A percentile compares a stretch with the other conserved stretches of the same genome.
These are phyloP conservation scores for Conoideocrella luteorostrata DNA, from an alignment of 2,329 filamentous ascomycete genomes.

Conservation along the genomic window DNA sequence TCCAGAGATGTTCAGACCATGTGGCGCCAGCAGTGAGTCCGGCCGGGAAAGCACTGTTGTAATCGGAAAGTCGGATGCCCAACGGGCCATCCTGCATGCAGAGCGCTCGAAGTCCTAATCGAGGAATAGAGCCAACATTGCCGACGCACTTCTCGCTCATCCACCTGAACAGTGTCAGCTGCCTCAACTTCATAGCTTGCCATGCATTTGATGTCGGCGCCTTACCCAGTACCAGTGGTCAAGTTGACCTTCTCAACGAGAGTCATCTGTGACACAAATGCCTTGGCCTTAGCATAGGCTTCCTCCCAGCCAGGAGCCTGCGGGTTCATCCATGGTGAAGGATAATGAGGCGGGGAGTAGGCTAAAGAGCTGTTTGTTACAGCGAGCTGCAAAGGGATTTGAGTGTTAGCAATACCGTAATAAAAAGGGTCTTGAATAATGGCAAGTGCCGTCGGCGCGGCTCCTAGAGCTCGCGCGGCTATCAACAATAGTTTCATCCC, in stretches of 20 bases:
- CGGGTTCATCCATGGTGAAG: constrained; percentile 80
- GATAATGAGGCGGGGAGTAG: constrained; percentile 60
- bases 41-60: constrained; percentile 72
- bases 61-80: constrained; percentile 71
- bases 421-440: not conserved
- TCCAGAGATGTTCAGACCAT: constrained; percentile 67
- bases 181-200: too few relatives aligned
- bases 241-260: constrained; percentile 89
- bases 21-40: constrained; percentile 78
- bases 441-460: not conserved
- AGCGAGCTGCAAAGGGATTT: constrained; percentile 14
- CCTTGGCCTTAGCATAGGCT: constrained; percentile 68
- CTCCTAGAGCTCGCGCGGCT: too few relatives aligned
- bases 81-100: constrained; percentile 84
- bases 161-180: constrained; percentile 23
- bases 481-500: too few relatives aligned
- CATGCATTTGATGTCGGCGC: not conserved
- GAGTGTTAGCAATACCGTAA: constrained; percentile 15
- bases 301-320: constrained; percentile 65
- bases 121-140: constrained; percentile 63
- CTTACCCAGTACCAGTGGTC: constrained; percentile 81
- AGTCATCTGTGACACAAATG: constrained; percentile 77
- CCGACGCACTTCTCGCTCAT: constrained; percentile 68
- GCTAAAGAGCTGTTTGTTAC: constrained; percentile 22
- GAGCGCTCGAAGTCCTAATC: constrained; percentile 63